Evolutionary conservation across 768 basidiomycete genomes (phyloP).

Genomic region (Tephrocybe sp.): DNA sequence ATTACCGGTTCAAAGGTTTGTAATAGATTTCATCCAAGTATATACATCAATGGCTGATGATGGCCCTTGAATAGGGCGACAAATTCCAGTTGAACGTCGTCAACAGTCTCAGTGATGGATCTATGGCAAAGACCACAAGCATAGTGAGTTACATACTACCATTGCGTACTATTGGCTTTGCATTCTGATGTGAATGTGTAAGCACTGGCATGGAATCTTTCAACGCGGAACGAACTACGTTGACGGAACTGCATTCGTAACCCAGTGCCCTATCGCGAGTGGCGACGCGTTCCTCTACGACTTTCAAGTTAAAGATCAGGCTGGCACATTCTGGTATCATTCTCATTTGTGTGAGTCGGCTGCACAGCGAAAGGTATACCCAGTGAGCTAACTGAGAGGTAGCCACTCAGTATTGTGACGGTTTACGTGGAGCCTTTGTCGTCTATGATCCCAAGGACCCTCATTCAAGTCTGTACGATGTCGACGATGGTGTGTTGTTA

Average conservation of each 20-base stretch:
- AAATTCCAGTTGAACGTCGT: constrained; percentile 39
- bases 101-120: constrained; percentile 33
- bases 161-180: background rate
- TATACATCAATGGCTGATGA: background rate
- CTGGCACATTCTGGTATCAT: constrained; percentile 23
- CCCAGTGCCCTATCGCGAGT: constrained; percentile 35
- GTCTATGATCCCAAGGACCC: constrained; percentile 5
- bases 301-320: constrained; percentile 28
- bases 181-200: background rate
- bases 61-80: constrained; percentile 26
- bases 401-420: constrained; percentile 20
- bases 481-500: background rate
- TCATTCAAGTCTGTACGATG: constrained; percentile 4
- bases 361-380: background rate
- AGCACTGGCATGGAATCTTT: constrained; percentile 35
- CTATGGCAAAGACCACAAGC: constrained; percentile 38
- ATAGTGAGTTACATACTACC: constrained; percentile 26
- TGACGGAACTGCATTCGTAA: constrained; percentile 28
- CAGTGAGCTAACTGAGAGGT: background rate
- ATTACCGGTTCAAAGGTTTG: constrained; percentile 34
- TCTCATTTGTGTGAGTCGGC: constrained; percentile 13
- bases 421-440: constrained; percentile 16
- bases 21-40: background rate
- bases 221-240: constrained; percentile 28
- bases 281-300: constrained; percentile 31